A percentile compares a stretch with the other conserved stretches of the same genome.
Evolutionary conservation across 1,284 basidiomycete genomes (phyloP).

Genomic region (Sanguinoderma infundibulare): DNA sequence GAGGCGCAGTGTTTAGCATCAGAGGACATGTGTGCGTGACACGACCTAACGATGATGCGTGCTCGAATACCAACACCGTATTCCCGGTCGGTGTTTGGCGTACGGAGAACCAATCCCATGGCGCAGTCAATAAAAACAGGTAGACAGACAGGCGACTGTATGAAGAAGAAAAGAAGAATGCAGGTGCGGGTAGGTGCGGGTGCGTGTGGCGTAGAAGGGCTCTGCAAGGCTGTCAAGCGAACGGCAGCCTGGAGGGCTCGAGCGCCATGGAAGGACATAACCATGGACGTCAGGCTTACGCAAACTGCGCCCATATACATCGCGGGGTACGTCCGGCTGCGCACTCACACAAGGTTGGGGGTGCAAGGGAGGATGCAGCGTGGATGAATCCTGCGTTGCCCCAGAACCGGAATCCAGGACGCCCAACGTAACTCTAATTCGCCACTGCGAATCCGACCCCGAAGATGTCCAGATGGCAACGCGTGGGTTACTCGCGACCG

Average conservation of each 20-base stretch:
- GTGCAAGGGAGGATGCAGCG: not conserved
- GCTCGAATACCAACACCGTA: not conserved
- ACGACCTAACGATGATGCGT: not conserved
- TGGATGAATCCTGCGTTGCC: not conserved
- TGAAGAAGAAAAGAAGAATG: not conserved
- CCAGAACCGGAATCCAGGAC: not conserved
- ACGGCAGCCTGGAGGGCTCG: not conserved
- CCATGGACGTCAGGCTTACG: conserved; percentile 5
- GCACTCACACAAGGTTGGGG: not conserved
- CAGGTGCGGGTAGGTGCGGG: no score
- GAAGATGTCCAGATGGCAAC: not conserved
- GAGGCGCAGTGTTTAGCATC: conserved; percentile 15
- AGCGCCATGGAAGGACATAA: not conserved
- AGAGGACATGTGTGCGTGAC: conserved; percentile 2
- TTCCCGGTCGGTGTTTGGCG: not conserved
- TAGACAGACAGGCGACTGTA: not conserved
- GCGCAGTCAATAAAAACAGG: not conserved
- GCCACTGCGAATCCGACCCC: not conserved
- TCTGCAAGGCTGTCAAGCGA: not conserved
- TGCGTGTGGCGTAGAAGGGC: not conserved
- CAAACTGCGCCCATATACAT: not conserved
- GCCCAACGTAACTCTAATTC: conserved; percentile 2
- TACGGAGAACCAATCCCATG: not conserved
- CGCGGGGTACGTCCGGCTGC: not conserved
- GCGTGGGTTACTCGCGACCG: no score